Evolutionary conservation across 1,284 basidiomycete species (phyloP), one percentile per base, ranked within the genome.

Genomic region (Pseudozyma sp.): DNA sequence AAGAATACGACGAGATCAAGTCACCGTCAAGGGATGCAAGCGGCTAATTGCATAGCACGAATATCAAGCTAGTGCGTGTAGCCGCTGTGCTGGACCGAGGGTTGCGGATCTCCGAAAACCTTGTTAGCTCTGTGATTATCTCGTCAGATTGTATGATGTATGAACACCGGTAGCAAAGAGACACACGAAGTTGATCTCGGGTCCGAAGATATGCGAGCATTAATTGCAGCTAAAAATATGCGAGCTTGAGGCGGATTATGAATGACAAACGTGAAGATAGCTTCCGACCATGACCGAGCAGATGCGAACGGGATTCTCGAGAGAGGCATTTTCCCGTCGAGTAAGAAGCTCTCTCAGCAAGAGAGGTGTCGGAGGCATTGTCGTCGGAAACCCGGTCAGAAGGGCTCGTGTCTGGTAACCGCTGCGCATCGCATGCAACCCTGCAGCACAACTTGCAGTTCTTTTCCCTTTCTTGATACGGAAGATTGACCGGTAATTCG

Each of bases 111-210:
- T 57, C 54, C 54, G 54, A 6, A 35, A 3, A 11, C 5, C 54
- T 9, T 18, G 45, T 38, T 31, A 38, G 53, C 53, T 57, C 36
- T 48, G 9, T 49, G 45, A 49, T 57, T 45, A 55, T 55, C 53
- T 55, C 44, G 44, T 25, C 31, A 36, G 36, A 35, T 38, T 34
- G 52, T 2, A 35, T 34, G 35, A 14, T 35, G 36, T 16, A 38
- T 42, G 35, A 52, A 39, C 18, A 25, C 19, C 12, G 25, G 38
- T 14, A 52, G 10, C 36, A 12, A 19, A 16, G 42, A 16, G 35
- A 34, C 38, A 31, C 49, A 51, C 31, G 4, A 4, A 2, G 39
- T n/a, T 40, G 39, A n/a, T 40, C 3, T 31, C 25, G 25, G 25
- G 25, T 31, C 25, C 25, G 25, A 31, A 31, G 25, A 6, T 31